Evolutionary conservation across 345 rosid genomes (phyloP).

Genomic region (Aquilaria sinensis): DNA sequence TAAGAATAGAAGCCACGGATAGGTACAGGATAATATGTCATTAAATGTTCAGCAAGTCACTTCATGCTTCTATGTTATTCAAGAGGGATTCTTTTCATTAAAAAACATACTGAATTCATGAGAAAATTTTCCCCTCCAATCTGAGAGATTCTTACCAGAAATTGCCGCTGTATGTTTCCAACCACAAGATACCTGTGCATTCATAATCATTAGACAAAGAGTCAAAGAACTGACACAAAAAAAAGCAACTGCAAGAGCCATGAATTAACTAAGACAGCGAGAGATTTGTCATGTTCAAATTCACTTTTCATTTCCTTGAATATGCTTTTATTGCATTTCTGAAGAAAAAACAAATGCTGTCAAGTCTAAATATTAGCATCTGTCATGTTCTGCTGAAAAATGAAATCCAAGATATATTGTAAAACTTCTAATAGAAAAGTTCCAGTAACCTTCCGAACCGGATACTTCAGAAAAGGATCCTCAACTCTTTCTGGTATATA

Average conservation of each 20-base stretch:
- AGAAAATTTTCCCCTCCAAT: too few species aligned
- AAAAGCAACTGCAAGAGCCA: background rate
- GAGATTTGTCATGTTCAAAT: background rate
- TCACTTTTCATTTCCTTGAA: background rate
- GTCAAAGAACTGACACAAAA: background rate
- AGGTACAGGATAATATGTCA: too few species aligned
- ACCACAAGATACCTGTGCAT: conserved; percentile 81
- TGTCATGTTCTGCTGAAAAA: background rate
- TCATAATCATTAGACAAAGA: background rate
- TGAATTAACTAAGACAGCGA: background rate
- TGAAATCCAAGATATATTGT: background rate
- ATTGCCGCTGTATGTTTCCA: conserved; percentile 98
- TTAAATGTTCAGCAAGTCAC: too few species aligned
- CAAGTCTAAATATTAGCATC: background rate
- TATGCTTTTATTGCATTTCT: background rate
- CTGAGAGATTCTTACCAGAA: conserved; percentile 45
- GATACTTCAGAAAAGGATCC: conserved; percentile 60
- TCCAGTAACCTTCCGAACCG: conserved; percentile 48
- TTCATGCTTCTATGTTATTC: too few species aligned
- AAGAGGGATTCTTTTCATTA: too few species aligned
- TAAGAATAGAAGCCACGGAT: too few species aligned
- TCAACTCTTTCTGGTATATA: conserved; percentile 69
- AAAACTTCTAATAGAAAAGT: conserved; percentile 4
- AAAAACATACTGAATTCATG: too few species aligned
- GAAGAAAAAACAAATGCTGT: background rate